Conservation (phyloP, 1,284 basidiomycete species). For the Malassezia sp. region DNA sequence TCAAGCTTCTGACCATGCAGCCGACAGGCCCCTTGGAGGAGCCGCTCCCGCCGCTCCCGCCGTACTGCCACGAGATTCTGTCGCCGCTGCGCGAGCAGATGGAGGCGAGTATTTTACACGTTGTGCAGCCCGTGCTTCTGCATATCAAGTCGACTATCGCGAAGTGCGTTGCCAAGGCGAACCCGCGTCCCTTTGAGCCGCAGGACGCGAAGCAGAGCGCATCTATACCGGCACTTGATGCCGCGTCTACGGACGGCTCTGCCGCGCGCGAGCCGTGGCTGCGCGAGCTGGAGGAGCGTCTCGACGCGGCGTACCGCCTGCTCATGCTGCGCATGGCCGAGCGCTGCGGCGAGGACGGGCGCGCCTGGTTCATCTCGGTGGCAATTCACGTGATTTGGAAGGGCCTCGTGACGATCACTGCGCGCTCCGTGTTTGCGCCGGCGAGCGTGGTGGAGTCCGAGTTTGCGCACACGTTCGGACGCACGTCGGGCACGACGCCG, state of each 20-base stretch:
- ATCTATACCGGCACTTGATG: not conserved
- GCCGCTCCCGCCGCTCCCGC: conserved; percentile 31
- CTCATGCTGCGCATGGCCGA: conserved; percentile 38
- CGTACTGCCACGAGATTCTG: conserved; percentile 42
- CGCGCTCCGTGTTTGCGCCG: conserved; percentile 23
- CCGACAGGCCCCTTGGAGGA: conserved; percentile 25
- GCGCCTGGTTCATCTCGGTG: conserved; percentile 44
- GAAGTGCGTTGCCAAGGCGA: conserved; percentile 27
- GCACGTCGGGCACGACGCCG: conserved; percentile 2
- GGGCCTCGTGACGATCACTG: conserved; percentile 35
- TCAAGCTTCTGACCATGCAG: conserved; percentile 19
- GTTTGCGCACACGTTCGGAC: conserved; percentile 9
- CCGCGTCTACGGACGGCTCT: not conserved
- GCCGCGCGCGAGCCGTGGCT: conserved; percentile 19
- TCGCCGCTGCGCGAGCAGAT: conserved; percentile 42
- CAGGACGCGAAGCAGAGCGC: not conserved
- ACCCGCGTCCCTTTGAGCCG: conserved; percentile 28
- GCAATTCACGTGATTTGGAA: conserved; percentile 44
- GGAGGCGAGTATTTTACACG: conserved; percentile 43
- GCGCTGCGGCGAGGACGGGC: conserved; percentile 38
- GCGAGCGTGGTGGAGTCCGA: conserved; percentile 10
- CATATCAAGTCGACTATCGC: conserved; percentile 29
- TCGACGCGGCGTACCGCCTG: conserved; percentile 33
- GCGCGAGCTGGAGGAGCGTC: conserved; percentile 36
- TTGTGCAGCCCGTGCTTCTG: conserved; percentile 38